Conservation (phyloP, 805 yeast genomes). For the Yarrowia porcina region DNA sequence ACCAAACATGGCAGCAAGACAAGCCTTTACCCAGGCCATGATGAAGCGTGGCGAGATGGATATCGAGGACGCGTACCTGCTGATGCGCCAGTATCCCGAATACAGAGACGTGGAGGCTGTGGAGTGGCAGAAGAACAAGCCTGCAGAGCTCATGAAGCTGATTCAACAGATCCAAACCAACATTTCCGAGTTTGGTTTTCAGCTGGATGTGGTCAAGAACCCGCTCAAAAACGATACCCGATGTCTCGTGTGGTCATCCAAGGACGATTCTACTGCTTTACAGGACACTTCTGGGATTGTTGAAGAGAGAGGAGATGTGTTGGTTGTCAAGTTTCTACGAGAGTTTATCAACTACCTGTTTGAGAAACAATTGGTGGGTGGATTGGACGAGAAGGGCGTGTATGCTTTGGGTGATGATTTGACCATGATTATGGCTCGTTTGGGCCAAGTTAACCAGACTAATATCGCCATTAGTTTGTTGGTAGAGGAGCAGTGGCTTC, state of each 20-base stretch:
- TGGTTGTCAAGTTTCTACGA: not conserved
- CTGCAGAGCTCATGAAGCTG: not conserved
- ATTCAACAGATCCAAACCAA: not conserved
- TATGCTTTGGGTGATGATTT: not conserved
- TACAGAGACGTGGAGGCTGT: not conserved
- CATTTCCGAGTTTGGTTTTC: not conserved
- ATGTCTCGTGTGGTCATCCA: not conserved
- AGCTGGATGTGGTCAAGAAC: not conserved
- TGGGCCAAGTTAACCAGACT: not conserved
- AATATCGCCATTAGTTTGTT: not conserved
- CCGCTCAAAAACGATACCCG: not conserved
- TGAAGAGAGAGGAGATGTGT: not conserved
- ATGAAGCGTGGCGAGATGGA: not conserved
- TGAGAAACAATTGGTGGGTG: not conserved
- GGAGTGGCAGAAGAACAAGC: not conserved
- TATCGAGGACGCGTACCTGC: not conserved
- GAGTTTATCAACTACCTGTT: not conserved
- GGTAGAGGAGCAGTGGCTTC: constrained; percentile 7
- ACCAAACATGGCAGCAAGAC: constrained; percentile 43
- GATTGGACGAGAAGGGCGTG: not conserved
- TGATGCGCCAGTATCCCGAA: constrained; percentile 6
- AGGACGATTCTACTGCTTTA: not conserved
- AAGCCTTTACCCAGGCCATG: constrained; percentile 16
- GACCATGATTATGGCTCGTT: not conserved
- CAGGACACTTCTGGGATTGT: constrained; percentile 6